Evolutionary conservation across 1,139 yeast species (phyloP).

Genomic region (Lodderomyces oxycetoniae): DNA sequence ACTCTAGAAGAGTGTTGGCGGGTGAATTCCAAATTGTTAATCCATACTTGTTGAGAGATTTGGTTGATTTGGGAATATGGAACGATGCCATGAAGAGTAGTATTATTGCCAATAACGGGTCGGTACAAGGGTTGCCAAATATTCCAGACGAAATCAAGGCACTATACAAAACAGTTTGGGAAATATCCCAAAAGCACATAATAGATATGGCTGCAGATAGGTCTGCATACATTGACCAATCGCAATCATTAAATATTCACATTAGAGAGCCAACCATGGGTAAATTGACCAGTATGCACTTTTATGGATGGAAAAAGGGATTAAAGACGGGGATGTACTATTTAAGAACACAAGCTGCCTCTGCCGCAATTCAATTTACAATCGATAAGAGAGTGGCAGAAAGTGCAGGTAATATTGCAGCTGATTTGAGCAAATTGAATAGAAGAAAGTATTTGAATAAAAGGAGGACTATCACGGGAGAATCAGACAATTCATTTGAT

Average conservation of each 20-base stretch:
- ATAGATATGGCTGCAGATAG: conserved; percentile 62
- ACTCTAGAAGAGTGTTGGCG: conserved; percentile 55
- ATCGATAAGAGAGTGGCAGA: conserved; percentile 39
- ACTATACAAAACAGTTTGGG: conserved; percentile 59
- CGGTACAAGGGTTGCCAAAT: conserved; percentile 47
- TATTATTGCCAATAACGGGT: conserved; percentile 51
- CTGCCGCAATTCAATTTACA: conserved; percentile 59
- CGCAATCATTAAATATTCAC: conserved; percentile 56
- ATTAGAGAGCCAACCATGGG: conserved; percentile 54
- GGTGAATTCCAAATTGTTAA: conserved; percentile 62
- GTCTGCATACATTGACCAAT: conserved; percentile 56
- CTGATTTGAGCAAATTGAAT: conserved; percentile 51
- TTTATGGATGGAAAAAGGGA: conserved; percentile 61
- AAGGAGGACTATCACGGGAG: conserved; percentile 12
- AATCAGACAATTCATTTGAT: conserved; percentile 27
- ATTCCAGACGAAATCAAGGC: conserved; percentile 50
- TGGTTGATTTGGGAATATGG: conserved; percentile 55
- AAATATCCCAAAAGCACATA: conserved; percentile 50
- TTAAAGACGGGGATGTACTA: conserved; percentile 63
- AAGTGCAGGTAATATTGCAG: conserved; percentile 48
- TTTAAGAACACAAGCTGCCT: conserved; percentile 59
- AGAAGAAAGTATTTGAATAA: conserved; percentile 48
- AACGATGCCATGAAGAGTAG: conserved; percentile 48
- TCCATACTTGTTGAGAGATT: conserved; percentile 50
- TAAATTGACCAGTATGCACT: conserved; percentile 56